Evolutionary conservation across 1,284 basidiomycete genomes (phyloP), one percentile per base, ranked within the genome.

Genomic region (Albatrellus sp.): DNA sequence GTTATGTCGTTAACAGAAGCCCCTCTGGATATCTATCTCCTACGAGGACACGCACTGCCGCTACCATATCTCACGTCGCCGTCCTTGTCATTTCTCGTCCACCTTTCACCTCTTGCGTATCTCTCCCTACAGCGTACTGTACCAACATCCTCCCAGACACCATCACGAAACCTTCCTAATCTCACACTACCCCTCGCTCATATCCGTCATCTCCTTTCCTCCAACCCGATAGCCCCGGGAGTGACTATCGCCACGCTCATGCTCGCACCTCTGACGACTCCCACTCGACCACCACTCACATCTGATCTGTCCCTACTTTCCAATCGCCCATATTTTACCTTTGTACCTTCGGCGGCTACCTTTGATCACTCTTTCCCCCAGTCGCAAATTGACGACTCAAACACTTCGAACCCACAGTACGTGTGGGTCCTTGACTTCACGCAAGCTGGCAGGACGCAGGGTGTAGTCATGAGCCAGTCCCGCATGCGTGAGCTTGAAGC

Each of bases 361-460:
- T 53, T 71, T 16, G 69, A 75, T 45, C 70, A 74, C 44, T 54
- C 62, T 5, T 76, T 80, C 50, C 72, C 75, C 8, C 66, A 66
- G 42, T 46, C 17, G 34, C n/a, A 36, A 9, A 8, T 16, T 14
- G 20, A n/a, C 33, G 8, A 10, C 16, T 12, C 38, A n/a, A 28
- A 57, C 6, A 58, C 64, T 42, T 57, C 55, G 4, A 17, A 14
- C 4, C 44, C 43, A 14, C 48, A 48, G 37, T 66, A 73, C 56
- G 62, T 67, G 1, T 87, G 82, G 80, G 63, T 77, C 10, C 68
- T 87, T 28, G 81, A 86, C 56, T 86, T 87, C 54, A 82, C 80
- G 1, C 63, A 72, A 35, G 68, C 68, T 37, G 71, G 73, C 7
- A 62, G 65, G 48, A 58, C 59, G 37, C 60, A 59, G 13, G 83